Evolutionary conservation across 1,284 basidiomycete genomes (phyloP).

Genomic region (Wolfiporia cocos): DNA sequence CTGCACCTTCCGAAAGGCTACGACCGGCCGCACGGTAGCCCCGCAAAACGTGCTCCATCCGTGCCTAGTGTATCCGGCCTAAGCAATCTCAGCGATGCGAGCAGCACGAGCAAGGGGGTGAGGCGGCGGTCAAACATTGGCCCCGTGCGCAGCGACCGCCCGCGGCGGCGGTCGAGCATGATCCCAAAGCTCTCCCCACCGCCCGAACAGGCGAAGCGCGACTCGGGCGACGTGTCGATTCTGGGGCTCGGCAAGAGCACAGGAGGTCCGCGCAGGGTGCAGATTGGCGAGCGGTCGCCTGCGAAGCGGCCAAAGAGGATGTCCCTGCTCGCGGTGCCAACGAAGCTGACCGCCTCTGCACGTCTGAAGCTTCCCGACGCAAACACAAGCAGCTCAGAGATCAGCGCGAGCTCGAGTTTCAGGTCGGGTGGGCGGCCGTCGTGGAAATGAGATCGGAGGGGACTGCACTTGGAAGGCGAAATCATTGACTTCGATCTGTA

Average conservation of each 20-base stretch:
- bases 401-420: conserved; percentile 34
- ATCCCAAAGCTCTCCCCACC: conserved; percentile 63
- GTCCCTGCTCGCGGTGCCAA: conserved; percentile 41
- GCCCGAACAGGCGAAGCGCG: conserved; percentile 19
- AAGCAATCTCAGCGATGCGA: no score
- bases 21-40: conserved; percentile 36
- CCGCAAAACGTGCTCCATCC: conserved; percentile 39
- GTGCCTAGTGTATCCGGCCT: conserved; percentile 36
- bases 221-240: conserved; percentile 14
- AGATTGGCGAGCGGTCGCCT: conserved; percentile 40
- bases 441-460: conserved; percentile 52
- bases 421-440: conserved; percentile 35
- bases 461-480: no score
- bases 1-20: conserved; percentile 31
- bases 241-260: conserved; percentile 14
- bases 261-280: conserved; percentile 24
- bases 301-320: conserved; percentile 57
- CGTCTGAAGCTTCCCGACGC: conserved; percentile 32
- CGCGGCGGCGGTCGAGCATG: conserved; percentile 67
- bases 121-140: conserved; percentile 72
- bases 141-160: conserved; percentile 61
- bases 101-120: no score
- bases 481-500: no score
- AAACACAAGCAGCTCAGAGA: conserved; percentile 46
- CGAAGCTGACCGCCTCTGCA: conserved; percentile 30